Evolutionary conservation across 108 stramenopile species (phyloP).

Genomic region (Cyclostephanos tholiformis): DNA sequence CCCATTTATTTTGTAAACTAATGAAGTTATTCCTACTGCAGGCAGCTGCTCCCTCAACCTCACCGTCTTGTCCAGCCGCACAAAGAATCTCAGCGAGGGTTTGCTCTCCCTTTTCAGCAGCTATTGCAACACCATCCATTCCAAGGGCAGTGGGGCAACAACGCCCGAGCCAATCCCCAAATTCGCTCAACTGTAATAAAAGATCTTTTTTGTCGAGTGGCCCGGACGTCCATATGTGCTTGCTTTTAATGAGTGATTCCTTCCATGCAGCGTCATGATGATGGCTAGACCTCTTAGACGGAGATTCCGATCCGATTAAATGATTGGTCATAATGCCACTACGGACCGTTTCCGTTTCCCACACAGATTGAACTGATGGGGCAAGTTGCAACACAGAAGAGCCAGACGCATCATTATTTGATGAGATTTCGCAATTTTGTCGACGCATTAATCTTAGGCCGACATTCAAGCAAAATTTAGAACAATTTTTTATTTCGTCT

Average conservation of each 20-base stretch:
- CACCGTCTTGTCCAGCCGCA: conserved; percentile 54
- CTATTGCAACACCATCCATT: conserved; percentile 76
- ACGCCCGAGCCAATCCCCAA: conserved; percentile 88
- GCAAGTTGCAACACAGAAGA: conserved; percentile 60
- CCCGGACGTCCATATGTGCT: conserved; percentile 82
- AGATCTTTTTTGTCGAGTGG: conserved; percentile 72
- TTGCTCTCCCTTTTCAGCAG: conserved; percentile 71
- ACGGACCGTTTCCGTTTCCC: conserved; percentile 33
- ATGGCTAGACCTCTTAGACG: not conserved
- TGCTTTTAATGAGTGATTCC: conserved; percentile 50
- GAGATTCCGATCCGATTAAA: conserved; percentile 30
- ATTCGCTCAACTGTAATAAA: conserved; percentile 63
- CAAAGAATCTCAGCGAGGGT: conserved; percentile 77
- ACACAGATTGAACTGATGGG: conserved; percentile 67
- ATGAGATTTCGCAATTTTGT: not conserved
- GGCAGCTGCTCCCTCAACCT: conserved; percentile 36
- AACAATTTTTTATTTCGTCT: conserved; percentile 4
- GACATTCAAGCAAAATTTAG: conserved; percentile 8
- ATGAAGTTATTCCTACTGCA: conserved; percentile 23
- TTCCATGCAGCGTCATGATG: conserved; percentile 37
- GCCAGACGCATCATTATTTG: not conserved
- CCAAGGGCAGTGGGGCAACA: conserved; percentile 72
- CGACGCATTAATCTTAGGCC: conserved; percentile 6
- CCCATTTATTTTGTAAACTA: conserved; percentile 62
- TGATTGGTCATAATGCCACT: conserved; percentile 56